phyloP scores from a whole-genome alignment of 2,329 filamentous ascomycete genomes.

The Claviceps sp. region DNA sequence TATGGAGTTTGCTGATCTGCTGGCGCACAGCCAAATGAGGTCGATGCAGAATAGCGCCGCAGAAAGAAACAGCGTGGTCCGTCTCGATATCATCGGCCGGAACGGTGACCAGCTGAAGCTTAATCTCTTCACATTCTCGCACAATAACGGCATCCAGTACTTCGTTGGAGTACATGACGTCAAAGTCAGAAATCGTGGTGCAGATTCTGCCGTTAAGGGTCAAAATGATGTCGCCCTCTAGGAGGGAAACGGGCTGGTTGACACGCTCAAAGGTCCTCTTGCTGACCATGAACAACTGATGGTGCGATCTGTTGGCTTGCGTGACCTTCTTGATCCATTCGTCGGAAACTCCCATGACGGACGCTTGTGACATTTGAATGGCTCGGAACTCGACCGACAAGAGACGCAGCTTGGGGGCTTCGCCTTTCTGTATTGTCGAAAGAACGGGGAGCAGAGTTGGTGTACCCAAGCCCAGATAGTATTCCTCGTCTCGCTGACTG shows the following conservation, averaged over 20 bases:
- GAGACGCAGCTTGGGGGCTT: constrained; percentile 72
- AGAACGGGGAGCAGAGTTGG: constrained; percentile 83
- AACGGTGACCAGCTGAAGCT: constrained; percentile 69
- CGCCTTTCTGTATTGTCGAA: constrained; percentile 67
- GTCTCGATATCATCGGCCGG: constrained; percentile 86
- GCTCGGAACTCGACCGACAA: constrained; percentile 89
- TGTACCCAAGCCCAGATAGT: constrained; percentile 84
- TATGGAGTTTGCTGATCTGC: constrained; percentile 92
- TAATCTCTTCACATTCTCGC: constrained; percentile 68
- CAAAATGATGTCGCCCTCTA: constrained; percentile 86
- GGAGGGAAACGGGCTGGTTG: constrained; percentile 41
- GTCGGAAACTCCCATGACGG: constrained; percentile 92
- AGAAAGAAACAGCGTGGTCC: constrained; percentile 83
- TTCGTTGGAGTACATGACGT: constrained; percentile 90
- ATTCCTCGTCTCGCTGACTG: constrained; percentile 83
- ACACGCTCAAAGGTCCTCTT: constrained; percentile 63
- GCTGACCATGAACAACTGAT: constrained; percentile 96
- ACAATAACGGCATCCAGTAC: constrained; percentile 74
- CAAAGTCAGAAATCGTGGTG: constrained; percentile 82
- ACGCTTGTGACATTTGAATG: constrained; percentile 91
- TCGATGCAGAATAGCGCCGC: constrained; percentile 81
- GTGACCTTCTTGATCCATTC: constrained; percentile 91
- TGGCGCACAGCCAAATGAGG: constrained; percentile 94
- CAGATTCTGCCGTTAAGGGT: constrained; percentile 86
- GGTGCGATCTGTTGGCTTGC: constrained; percentile 74